Evolutionary conservation across 768 basidiomycete species (phyloP).

Genomic region (Boletus subcaerulescens): DNA sequence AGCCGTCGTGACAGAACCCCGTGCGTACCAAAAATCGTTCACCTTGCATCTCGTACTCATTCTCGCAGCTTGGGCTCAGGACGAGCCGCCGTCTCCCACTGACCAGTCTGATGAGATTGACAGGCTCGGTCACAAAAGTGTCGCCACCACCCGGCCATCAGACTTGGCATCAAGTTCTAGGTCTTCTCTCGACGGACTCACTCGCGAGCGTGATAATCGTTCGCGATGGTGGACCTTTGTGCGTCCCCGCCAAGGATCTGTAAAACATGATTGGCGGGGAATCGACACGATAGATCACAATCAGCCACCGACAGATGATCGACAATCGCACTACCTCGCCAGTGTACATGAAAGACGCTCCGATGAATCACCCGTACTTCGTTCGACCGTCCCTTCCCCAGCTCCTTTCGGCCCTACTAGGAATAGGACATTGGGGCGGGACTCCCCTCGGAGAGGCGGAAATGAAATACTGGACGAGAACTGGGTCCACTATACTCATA

Average conservation of each 20-base stretch:
- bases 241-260: conserved; percentile 44
- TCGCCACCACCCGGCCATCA: conserved; percentile 42
- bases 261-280: conserved; percentile 4
- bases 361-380: conserved; percentile 21
- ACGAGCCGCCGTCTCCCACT: conserved; percentile 76
- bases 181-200: conserved; percentile 37
- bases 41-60: neutral
- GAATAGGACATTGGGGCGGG: conserved; percentile 61
- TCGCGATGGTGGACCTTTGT: conserved; percentile 79
- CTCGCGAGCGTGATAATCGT: conserved; percentile 30
- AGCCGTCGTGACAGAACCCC: conserved; percentile 66
- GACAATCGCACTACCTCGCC: conserved; percentile 11
- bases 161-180: conserved; percentile 51
- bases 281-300: neutral
- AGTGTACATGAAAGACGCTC: conserved; percentile 17
- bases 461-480: conserved; percentile 5
- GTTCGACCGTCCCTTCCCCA: conserved; percentile 25
- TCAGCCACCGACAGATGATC: conserved; percentile 13
- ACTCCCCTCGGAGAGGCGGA: conserved; percentile 51
- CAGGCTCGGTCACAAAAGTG: conserved; percentile 28
- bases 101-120: conserved; percentile 40
- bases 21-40: conserved; percentile 37
- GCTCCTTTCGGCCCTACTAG: conserved; percentile 52
- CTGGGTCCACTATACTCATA: conserved; percentile 16
- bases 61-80: conserved; percentile 71